Percentiles rank a stretch among this genome's conserved stretches.
Conservation (phyloP, 1,284 basidiomycete genomes). For the Meira miltonrushii region DNA sequence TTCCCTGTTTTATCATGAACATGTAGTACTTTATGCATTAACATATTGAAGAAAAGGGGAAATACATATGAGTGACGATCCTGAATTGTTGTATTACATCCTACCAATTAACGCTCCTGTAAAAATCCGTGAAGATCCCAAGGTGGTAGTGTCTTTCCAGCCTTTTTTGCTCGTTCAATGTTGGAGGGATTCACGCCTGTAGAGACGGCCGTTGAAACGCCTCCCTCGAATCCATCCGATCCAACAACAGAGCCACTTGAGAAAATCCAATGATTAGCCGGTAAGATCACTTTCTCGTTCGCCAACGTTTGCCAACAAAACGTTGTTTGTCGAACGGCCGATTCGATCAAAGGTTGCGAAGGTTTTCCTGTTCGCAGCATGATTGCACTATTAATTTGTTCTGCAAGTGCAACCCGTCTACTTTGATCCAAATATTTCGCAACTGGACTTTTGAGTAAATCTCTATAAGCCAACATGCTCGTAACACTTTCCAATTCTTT, state of each 20-base stretch:
- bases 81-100: not conserved
- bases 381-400: conserved; percentile 79
- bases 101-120: conserved; percentile 5
- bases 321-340: conserved; percentile 41
- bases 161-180: conserved; percentile 4
- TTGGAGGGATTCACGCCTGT: not conserved
- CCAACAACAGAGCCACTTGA: conserved; percentile 13
- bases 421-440: conserved; percentile 67
- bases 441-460: conserved; percentile 66
- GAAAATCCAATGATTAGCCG: conserved; percentile 21
- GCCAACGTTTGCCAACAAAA: conserved; percentile 29
- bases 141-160: conserved; percentile 12
- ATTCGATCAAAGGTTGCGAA: conserved; percentile 43
- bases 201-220: not conserved
- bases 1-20: conserved; percentile 12
- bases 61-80: not conserved
- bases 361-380: conserved; percentile 53
- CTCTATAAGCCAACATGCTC: conserved; percentile 68
- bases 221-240: conserved; percentile 1
- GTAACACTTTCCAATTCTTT: conserved; percentile 68
- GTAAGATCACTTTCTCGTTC: conserved; percentile 25
- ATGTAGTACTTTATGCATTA: not conserved
- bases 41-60: not conserved
- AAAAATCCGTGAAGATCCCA: conserved; percentile 12
- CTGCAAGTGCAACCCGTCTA: conserved; percentile 70